Evolutionary conservation across 768 basidiomycete species (phyloP).

Genomic region (Flagelloscypha sp.): DNA sequence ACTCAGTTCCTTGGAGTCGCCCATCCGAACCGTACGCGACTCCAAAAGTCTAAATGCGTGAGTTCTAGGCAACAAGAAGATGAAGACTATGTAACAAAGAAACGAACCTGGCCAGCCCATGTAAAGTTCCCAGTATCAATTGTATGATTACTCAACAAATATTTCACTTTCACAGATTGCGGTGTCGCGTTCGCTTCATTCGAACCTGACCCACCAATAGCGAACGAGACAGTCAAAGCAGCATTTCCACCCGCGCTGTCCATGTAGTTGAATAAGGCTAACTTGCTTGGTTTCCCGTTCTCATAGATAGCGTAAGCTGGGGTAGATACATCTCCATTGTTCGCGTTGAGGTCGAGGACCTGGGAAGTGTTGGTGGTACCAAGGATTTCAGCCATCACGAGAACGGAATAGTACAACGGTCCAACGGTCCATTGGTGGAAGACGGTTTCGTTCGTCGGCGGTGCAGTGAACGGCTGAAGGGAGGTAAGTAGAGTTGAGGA

Average conservation of each 20-base stretch:
- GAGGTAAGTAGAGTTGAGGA: constrained; percentile 6
- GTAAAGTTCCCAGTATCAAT: constrained; percentile 43
- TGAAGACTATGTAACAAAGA: not conserved
- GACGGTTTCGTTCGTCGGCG: constrained; percentile 44
- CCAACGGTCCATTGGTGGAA: constrained; percentile 69
- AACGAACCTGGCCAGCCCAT: constrained; percentile 66
- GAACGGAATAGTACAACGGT: constrained; percentile 63
- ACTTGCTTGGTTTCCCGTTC: constrained; percentile 47
- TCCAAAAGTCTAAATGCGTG: constrained; percentile 51
- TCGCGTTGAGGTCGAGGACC: constrained; percentile 57
- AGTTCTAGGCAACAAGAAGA: no score
- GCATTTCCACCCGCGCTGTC: constrained; percentile 49
- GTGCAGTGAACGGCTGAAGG: constrained; percentile 30
- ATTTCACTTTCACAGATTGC: constrained; percentile 45
- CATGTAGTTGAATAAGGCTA: constrained; percentile 70
- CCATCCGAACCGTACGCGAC: constrained; percentile 60
- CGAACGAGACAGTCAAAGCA: constrained; percentile 43
- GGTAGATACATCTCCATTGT: constrained; percentile 42
- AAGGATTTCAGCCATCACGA: constrained; percentile 63
- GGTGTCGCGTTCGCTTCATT: constrained; percentile 32
- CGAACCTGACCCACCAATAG: constrained; percentile 35
- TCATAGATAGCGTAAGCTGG: constrained; percentile 75
- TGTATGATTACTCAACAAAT: constrained; percentile 13
- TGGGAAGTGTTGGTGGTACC: constrained; percentile 58
- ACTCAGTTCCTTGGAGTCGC: constrained; percentile 44